phyloP scores from a whole-genome alignment of 2,329 filamentous ascomycete genomes.

The Aureobasidium sp. region DNA sequence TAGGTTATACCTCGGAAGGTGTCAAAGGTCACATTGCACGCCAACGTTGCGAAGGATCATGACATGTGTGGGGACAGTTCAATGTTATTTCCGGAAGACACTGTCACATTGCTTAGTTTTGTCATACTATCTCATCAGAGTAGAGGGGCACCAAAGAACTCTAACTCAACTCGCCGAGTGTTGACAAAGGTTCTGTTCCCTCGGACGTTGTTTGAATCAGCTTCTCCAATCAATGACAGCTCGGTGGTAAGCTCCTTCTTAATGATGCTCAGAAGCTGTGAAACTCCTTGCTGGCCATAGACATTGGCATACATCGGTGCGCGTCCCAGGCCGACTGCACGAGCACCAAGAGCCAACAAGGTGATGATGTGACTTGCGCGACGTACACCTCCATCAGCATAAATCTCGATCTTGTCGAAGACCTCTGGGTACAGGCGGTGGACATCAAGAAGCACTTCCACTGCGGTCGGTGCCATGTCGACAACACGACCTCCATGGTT shows the following conservation, averaged over 20 bases:
- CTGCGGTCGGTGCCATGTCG: slow-evolving; percentile 51
- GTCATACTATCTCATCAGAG: background rate
- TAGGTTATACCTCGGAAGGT: background rate
- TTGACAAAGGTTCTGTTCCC: slow-evolving; percentile 19
- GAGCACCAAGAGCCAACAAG: slow-evolving; percentile 29
- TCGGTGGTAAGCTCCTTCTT: slow-evolving; percentile 38
- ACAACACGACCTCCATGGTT: slow-evolving; percentile 35
- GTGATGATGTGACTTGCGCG: slow-evolving; percentile 31
- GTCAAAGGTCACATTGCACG: background rate
- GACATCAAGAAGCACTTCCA: slow-evolving; percentile 69
- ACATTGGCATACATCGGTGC: slow-evolving; percentile 44
- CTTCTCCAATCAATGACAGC: slow-evolving; percentile 17
- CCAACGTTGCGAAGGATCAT: background rate
- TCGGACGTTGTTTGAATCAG: slow-evolving; percentile 14
- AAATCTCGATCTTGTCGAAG: slow-evolving; percentile 32
- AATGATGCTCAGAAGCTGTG: slow-evolving; percentile 43
- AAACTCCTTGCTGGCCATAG: slow-evolving; percentile 54
- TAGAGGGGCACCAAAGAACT: slow-evolving; percentile 16
- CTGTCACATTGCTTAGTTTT: no score
- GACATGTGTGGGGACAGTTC: background rate
- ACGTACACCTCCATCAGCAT: slow-evolving; percentile 32
- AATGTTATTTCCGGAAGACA: background rate
- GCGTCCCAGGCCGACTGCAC: slow-evolving; percentile 38
- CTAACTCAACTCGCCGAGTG: slow-evolving; percentile 16
- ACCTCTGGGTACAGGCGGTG: slow-evolving; percentile 44